phyloP scores from a whole-genome alignment of 352 stramenopile species.

The Elongisporangium undulatum region DNA sequence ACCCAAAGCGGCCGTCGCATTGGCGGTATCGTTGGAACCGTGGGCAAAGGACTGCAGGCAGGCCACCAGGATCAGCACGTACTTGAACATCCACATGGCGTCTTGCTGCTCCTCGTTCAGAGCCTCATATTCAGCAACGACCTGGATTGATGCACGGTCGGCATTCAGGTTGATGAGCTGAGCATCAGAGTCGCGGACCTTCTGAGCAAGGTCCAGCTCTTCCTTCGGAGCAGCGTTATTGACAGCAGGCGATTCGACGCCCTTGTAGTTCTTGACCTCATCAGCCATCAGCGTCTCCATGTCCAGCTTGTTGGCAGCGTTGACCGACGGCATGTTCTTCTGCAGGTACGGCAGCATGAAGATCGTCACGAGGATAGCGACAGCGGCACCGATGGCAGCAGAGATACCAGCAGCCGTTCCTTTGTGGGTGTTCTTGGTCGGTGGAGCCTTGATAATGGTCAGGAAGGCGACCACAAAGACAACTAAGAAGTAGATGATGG shows the following conservation, averaged over 20 bases:
- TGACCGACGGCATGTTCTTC: no score
- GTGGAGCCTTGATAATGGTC: conserved; percentile 31
- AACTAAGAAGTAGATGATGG: conserved; percentile 44
- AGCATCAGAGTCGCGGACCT: conserved; percentile 1
- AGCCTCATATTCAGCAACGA: conserved; percentile 17
- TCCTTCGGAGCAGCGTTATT: no score
- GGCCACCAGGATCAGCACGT: conserved; percentile 70
- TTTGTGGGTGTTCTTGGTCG: conserved; percentile 3
- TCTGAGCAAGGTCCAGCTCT: conserved; percentile 4
- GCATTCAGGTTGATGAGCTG: background rate
- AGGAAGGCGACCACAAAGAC: conserved; percentile 43
- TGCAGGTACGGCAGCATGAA: no score
- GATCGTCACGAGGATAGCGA: background rate
- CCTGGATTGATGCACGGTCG: conserved; percentile 6
- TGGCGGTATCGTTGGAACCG: conserved; percentile 80
- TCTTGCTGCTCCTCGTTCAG: conserved; percentile 30
- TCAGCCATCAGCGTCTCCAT: conserved; percentile 13
- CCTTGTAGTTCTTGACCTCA: conserved; percentile 4
- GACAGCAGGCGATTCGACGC: conserved; percentile 11
- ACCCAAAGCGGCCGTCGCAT: conserved; percentile 61
- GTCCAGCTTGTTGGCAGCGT: conserved; percentile 5
- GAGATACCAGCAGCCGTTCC: conserved; percentile 1
- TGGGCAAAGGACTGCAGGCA: conserved; percentile 72
- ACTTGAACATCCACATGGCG: conserved; percentile 41
- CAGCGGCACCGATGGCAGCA: background rate